Evolutionary conservation across 2,329 filamentous ascomycete genomes (phyloP).

Genomic region (Pseudogymnoascus sp.): DNA sequence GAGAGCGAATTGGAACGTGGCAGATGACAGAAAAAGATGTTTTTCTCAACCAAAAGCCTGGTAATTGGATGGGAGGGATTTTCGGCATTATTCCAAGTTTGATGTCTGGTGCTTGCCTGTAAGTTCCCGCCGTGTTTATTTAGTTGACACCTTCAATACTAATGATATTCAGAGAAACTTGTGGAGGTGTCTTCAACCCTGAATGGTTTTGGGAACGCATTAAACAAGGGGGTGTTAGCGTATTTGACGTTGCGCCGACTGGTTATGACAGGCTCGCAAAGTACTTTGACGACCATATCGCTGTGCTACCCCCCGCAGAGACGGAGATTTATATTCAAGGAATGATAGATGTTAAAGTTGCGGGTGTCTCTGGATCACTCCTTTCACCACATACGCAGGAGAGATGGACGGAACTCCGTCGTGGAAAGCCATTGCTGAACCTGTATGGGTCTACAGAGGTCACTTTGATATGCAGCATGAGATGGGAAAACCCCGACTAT

Average conservation of each 20-base stretch:
- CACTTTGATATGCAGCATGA: conserved; percentile 17
- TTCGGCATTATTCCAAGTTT: conserved; percentile 19
- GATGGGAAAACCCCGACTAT: conserved; percentile 16
- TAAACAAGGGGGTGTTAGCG: conserved; percentile 16
- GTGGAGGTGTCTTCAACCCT: conserved; percentile 15
- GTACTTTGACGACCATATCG: conserved; percentile 19
- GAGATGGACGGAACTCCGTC: conserved; percentile 17
- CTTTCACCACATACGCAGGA: conserved; percentile 16
- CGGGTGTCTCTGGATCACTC: conserved; percentile 16
- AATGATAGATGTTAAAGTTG: conserved; percentile 14
- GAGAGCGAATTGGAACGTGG: conserved; percentile 18
- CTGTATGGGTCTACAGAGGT: conserved; percentile 18
- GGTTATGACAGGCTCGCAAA: conserved; percentile 18
- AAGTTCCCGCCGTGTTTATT: conserved; percentile 10
- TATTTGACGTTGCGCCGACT: conserved; percentile 16
- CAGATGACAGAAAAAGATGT: conserved; percentile 17
- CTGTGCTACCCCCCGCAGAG: conserved; percentile 14
- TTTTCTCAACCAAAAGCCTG: conserved; percentile 16
- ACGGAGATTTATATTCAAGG: conserved; percentile 16
- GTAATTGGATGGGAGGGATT: conserved; percentile 19
- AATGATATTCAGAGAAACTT: conserved; percentile 14
- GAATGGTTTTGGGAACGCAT: conserved; percentile 20
- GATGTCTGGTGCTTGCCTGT: conserved; percentile 19
- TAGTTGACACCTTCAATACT: not conserved
- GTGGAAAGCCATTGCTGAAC: conserved; percentile 18